phyloP scores from a whole-genome alignment of 2,329 filamentous ascomycete species.

The Exophiala spinifera region DNA sequence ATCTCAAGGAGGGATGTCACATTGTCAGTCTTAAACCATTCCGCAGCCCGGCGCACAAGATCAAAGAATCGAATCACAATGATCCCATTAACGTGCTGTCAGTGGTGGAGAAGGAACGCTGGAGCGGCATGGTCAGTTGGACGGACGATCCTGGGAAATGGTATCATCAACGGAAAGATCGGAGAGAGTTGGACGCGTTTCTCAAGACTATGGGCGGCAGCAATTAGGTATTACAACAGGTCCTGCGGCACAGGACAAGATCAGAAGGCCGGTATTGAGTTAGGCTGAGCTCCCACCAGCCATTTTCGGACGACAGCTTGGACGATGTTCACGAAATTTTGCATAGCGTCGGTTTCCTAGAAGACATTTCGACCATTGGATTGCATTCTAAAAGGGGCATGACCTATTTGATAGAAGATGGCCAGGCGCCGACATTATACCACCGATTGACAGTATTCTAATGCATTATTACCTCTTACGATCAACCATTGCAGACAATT shows the following conservation, averaged over 20 bases:
- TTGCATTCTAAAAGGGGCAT: background rate
- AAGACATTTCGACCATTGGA: background rate
- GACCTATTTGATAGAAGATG: background rate
- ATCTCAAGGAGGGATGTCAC: conserved; percentile 84
- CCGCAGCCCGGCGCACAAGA: conserved; percentile 73
- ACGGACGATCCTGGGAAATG: conserved; percentile 79
- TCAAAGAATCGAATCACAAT: conserved; percentile 70
- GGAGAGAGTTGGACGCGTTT: conserved; percentile 51
- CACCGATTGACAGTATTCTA: no score
- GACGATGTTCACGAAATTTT: conserved; percentile 2
- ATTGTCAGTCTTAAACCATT: conserved; percentile 93
- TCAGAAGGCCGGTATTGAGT: background rate
- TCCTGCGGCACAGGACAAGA: background rate
- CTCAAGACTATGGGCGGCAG: conserved; percentile 34
- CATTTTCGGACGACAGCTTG: background rate
- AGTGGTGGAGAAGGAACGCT: conserved; percentile 70
- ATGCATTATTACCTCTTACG: no score
- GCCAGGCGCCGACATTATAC: background rate
- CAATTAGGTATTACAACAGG: conserved; percentile 6
- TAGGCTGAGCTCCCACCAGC: background rate
- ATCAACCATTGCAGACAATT: no score
- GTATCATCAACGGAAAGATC: conserved; percentile 80
- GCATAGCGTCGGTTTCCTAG: conserved; percentile 9
- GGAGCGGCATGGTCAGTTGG: conserved; percentile 77
- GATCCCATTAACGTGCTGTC: conserved; percentile 78